Evolutionary conservation across 225 moss, liverwort and hornwort genomes (phyloP).

Genomic region (Pseudoscleropodium purum): DNA sequence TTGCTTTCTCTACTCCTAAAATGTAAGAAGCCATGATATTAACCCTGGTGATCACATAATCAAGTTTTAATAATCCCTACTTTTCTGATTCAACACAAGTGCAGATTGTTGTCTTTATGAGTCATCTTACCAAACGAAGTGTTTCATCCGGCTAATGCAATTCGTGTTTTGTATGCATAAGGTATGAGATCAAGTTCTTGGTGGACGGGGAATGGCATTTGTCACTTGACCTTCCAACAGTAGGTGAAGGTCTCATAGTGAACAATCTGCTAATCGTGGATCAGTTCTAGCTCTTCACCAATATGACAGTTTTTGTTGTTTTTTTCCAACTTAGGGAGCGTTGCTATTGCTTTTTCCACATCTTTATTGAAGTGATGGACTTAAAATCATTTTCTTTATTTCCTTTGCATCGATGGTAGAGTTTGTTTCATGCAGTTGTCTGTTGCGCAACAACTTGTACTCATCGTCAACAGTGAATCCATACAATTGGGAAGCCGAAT

Average conservation of each 20-base stretch:
- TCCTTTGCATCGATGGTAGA: not conserved
- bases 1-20: not conserved
- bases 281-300: not conserved
- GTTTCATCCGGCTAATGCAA: not conserved
- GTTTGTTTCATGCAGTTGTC: not conserved
- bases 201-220: constrained; percentile 55
- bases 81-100: not conserved
- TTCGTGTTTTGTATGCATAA: not conserved
- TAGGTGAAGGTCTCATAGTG: constrained; percentile 43
- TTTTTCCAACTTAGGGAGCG: not conserved
- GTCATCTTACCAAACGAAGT: not conserved
- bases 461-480: not conserved
- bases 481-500: not conserved
- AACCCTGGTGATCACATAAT: too few species aligned
- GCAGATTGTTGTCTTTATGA: not conserved
- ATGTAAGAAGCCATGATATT: not conserved
- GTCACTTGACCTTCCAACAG: constrained; percentile 40
- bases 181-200: constrained; percentile 54
- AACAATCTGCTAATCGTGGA: constrained; percentile 51
- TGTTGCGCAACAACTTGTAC: not conserved
- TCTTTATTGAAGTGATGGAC: not conserved
- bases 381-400: not conserved
- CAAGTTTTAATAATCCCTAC: not conserved
- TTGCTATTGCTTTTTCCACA: not conserved
- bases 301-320: too few species aligned